Conservation (phyloP, 768 basidiomycete genomes). For the Amyloporia xantha region DNA sequence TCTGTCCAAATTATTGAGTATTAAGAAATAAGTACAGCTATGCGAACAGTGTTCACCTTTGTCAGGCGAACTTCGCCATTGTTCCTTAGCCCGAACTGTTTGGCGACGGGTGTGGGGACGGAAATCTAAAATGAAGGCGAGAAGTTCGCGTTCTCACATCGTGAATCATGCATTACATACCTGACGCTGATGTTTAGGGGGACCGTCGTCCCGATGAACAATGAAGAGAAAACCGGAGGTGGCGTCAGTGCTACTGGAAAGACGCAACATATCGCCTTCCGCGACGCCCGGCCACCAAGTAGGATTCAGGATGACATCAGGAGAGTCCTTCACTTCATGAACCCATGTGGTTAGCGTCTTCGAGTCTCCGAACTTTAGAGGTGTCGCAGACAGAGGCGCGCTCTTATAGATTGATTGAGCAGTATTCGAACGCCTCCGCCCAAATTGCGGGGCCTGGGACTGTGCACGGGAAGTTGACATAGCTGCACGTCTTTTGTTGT, state of each 20-base stretch:
- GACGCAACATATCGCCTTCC: conserved; percentile 67
- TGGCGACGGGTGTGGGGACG: conserved; percentile 64
- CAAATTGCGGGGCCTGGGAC: conserved; percentile 48
- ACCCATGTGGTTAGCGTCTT: conserved; percentile 69
- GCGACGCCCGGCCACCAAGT: conserved; percentile 72
- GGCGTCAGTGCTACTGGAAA: conserved; percentile 37
- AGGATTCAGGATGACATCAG: conserved; percentile 62
- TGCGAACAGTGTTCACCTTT: conserved; percentile 42
- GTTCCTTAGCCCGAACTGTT: conserved; percentile 63
- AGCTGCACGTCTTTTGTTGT: background rate
- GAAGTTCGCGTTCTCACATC: background rate
- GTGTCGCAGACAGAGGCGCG: conserved; percentile 25
- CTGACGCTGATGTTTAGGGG: conserved; percentile 59
- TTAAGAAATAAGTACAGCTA: background rate
- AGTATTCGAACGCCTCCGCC: conserved; percentile 69
- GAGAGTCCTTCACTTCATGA: conserved; percentile 57
- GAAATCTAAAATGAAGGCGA: conserved; percentile 47
- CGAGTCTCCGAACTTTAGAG: conserved; percentile 55
- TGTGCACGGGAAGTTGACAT: conserved; percentile 62
- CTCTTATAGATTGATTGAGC: conserved; percentile 57
- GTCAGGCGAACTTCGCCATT: conserved; percentile 65
- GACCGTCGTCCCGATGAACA: conserved; percentile 58
- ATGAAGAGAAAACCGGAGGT: conserved; percentile 52
- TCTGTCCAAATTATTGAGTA: conserved; percentile 32
- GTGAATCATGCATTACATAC: conserved; percentile 22